Percentiles rank a stretch among this genome's conserved stretches.
Evolutionary conservation across 2,329 filamentous ascomycete genomes (phyloP).

Genomic region (Colletotrichum phormii): DNA sequence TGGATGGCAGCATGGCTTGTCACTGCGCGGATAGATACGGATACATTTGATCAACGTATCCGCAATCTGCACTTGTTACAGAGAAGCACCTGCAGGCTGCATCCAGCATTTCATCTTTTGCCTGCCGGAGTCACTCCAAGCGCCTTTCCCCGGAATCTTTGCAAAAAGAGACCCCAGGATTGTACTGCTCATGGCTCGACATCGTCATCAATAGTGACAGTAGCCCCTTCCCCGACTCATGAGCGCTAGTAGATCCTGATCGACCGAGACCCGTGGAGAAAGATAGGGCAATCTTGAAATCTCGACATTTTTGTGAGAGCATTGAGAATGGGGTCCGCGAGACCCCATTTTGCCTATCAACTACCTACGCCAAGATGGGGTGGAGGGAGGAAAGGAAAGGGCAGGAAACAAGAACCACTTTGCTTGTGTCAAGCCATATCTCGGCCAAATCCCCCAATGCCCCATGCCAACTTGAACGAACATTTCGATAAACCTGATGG

Average conservation of each 20-base stretch:
- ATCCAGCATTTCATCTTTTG: not conserved
- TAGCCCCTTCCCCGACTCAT: not conserved
- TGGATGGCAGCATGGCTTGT: not conserved
- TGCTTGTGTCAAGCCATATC: not conserved
- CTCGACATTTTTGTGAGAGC: not conserved
- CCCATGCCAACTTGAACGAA: not conserved
- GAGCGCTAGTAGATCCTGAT: not conserved
- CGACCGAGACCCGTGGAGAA: not conserved
- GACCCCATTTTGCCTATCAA: not conserved
- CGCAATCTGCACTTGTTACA: not conserved
- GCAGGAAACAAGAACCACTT: not conserved
- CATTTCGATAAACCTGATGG: slow-evolving; percentile 11
- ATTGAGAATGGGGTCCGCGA: not conserved
- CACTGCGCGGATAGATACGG: not conserved
- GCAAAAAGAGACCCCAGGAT: not conserved
- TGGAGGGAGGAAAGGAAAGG: not conserved
- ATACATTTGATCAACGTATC: not conserved
- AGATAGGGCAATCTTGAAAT: not conserved
- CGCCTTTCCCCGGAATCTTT: not conserved
- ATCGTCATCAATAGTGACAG: not conserved
- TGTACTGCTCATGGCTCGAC: not conserved
- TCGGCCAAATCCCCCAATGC: not conserved
- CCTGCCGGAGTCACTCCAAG: not conserved
- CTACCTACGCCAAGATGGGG: slow-evolving; percentile 4
- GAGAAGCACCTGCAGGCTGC: not conserved